phyloP scores from a whole-genome alignment of 83 land plant species.

The Thuja plicata region DNA sequence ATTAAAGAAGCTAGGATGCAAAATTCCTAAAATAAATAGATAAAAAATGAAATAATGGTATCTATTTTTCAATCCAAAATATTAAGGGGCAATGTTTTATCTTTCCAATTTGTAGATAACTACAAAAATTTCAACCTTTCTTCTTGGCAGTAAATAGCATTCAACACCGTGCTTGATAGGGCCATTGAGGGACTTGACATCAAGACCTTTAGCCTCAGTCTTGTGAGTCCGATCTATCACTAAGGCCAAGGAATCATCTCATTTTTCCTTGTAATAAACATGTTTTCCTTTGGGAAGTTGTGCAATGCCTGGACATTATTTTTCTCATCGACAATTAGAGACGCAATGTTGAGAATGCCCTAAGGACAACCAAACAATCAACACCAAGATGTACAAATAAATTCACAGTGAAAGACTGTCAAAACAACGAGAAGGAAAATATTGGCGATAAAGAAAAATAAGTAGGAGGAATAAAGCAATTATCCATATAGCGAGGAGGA shows the following conservation, averaged over 20 bases:
- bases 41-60: too few relatives aligned
- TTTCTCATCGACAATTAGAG: constrained; percentile 18
- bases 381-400: constrained; percentile 48
- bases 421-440: too few relatives aligned
- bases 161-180: neutral
- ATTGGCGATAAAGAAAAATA: too few relatives aligned
- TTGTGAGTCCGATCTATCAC: neutral
- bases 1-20: too few relatives aligned
- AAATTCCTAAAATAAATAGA: too few relatives aligned
- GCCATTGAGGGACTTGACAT: neutral
- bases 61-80: too few relatives aligned
- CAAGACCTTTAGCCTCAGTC: neutral
- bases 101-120: neutral
- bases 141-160: neutral
- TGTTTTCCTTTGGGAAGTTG: constrained; percentile 20
- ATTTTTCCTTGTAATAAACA: constrained; percentile 24
- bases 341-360: constrained; percentile 61
- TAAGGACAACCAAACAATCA: constrained; percentile 57
- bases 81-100: too few relatives aligned
- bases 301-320: constrained; percentile 10
- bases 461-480: too few relatives aligned
- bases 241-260: neutral
- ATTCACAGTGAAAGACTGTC: too few relatives aligned
- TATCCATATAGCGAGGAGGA: too few relatives aligned
- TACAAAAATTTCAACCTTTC: neutral